Percentiles rank a stretch among this genome's conserved stretches.
Evolutionary conservation across 495 filamentous ascomycete species (phyloP).

Genomic region (Penicillium antarcticum): DNA sequence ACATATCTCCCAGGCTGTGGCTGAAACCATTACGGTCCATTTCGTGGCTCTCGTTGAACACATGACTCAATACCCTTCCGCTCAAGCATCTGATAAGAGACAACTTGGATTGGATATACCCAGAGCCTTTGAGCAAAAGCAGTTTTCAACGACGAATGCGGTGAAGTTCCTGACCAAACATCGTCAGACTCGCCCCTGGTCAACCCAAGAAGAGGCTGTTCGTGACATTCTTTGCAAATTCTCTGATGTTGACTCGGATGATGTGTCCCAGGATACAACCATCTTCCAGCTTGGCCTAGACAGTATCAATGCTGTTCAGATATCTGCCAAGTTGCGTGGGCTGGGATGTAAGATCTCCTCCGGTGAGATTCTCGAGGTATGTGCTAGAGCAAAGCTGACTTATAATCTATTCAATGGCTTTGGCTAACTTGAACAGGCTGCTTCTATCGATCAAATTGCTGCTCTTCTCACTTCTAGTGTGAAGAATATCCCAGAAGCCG

Average conservation of each 20-base stretch:
- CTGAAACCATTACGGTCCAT: constrained; percentile 40
- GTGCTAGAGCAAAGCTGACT: background rate
- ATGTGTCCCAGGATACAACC: constrained; percentile 52
- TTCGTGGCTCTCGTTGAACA: constrained; percentile 47
- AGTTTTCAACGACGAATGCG: background rate
- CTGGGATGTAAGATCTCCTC: constrained; percentile 55
- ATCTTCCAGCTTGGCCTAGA: constrained; percentile 43
- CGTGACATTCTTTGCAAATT: constrained; percentile 56
- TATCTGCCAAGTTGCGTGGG: constrained; percentile 61
- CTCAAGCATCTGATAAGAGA: constrained; percentile 28
- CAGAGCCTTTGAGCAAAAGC: constrained; percentile 10
- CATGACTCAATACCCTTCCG: constrained; percentile 30
- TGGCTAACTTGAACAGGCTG: constrained; percentile 54
- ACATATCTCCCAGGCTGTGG: constrained; percentile 37
- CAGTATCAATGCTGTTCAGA: constrained; percentile 50
- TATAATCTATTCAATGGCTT: constrained; percentile 50
- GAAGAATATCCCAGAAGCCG: constrained; percentile 8
- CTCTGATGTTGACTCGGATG: constrained; percentile 38
- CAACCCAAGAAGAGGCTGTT: constrained; percentile 54
- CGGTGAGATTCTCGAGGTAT: constrained; percentile 64
- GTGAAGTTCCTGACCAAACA: background rate
- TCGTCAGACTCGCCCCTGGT: constrained; percentile 38
- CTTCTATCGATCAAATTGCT: constrained; percentile 24
- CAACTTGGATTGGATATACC: constrained; percentile 1
- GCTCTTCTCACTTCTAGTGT: constrained; percentile 14